These are phyloP conservation scores for Melampsora allii-populina DNA, from an alignment of 1,284 basidiomycete genomes.

Conservation along the genomic window DNA sequence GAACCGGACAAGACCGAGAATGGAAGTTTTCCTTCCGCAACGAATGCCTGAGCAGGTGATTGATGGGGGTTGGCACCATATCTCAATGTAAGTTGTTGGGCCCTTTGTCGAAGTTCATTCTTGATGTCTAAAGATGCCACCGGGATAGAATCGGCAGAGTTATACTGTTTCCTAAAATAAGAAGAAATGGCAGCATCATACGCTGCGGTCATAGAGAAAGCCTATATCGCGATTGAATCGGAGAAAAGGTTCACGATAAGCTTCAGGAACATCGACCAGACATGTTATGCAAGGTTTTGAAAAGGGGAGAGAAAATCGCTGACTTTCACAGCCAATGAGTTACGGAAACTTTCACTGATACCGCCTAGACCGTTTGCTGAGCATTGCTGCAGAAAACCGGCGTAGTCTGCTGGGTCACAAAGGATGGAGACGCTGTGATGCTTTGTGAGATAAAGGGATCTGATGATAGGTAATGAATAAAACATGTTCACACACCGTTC, in stretches of 20 bases:
- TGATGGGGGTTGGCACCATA: slow-evolving; percentile 99
- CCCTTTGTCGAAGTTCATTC: slow-evolving; percentile 60
- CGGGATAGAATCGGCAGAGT: slow-evolving; percentile 64
- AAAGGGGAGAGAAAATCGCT: slow-evolving; percentile 8
- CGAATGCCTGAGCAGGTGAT: slow-evolving; percentile 95
- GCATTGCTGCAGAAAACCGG: slow-evolving; percentile 67
- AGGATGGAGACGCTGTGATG: slow-evolving; percentile 73
- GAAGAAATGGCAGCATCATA: slow-evolving; percentile 95
- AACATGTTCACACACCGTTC: slow-evolving; percentile 53
- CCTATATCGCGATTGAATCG: slow-evolving; percentile 53
- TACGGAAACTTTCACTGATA: slow-evolving; percentile 68
- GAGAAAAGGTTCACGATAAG: background rate
- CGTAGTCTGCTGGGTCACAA: slow-evolving; percentile 91
- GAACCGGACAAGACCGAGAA: slow-evolving; percentile 78
- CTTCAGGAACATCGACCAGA: background rate
- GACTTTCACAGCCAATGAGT: slow-evolving; percentile 78
- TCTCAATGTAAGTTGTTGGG: slow-evolving; percentile 80
- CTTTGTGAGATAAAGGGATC: background rate
- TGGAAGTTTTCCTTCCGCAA: slow-evolving; percentile 81
- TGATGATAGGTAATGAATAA: background rate
- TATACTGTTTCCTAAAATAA: slow-evolving; percentile 96
- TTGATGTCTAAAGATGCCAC: slow-evolving; percentile 60
- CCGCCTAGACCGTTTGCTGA: slow-evolving; percentile 67
- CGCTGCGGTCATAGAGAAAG: slow-evolving; percentile 90
- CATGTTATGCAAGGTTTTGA: background rate